These are phyloP conservation scores for Phytopythium chamaehyphon DNA, from an alignment of 352 stramenopile species.

Conservation along the genomic window DNA sequence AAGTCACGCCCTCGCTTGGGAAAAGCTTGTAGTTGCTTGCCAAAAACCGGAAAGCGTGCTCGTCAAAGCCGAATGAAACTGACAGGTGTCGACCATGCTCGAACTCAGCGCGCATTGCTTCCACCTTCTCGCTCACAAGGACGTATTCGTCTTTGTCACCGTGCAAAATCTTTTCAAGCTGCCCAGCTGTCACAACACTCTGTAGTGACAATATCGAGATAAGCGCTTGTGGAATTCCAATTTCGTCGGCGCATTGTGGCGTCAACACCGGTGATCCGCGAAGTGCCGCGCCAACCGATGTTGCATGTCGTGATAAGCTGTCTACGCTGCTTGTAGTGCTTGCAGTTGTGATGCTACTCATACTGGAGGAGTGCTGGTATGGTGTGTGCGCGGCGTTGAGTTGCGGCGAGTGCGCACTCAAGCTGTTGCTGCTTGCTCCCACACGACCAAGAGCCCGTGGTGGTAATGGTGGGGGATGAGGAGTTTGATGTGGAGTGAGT, in stretches of 20 bases:
- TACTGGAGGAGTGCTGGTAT: neutral
- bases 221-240: constrained; percentile 39
- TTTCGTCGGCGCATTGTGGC: neutral
- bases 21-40: constrained; percentile 70
- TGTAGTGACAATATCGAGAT: constrained; percentile 75
- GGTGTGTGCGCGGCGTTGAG: neutral
- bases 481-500: constrained; percentile 3
- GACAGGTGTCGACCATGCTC: constrained; percentile 63
- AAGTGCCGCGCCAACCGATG: neutral
- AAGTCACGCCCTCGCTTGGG: constrained; percentile 29
- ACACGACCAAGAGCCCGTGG: constrained; percentile 24
- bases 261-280: neutral
- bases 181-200: constrained; percentile 49
- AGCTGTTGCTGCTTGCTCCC: constrained; percentile 17
- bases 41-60: constrained; percentile 81
- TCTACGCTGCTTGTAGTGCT: neutral
- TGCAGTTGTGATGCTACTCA: neutral
- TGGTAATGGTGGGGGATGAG: constrained; percentile 23
- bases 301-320: neutral
- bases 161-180: constrained; percentile 70
- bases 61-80: constrained; percentile 83
- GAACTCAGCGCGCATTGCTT: constrained; percentile 63
- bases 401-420: neutral
- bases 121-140: constrained; percentile 43
- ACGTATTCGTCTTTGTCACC: constrained; percentile 60